Evolutionary conservation across 805 yeast genomes (phyloP).

Genomic region (Candida rishiriensis): DNA sequence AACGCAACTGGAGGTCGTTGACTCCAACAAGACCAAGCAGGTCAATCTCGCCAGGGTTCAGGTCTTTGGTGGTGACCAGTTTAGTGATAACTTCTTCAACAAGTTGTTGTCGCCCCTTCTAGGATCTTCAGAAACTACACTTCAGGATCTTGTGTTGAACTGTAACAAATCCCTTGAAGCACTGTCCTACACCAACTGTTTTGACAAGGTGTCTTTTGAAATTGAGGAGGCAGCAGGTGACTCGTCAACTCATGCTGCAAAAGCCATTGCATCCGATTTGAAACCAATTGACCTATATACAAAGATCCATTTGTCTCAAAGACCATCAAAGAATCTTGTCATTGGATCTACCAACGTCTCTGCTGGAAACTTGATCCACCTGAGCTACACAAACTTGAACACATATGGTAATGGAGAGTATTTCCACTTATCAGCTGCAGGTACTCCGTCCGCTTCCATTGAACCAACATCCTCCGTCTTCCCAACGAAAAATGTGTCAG

Average conservation of each 20-base stretch:
- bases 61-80: constrained; percentile 27
- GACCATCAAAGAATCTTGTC: constrained; percentile 25
- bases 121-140: constrained; percentile 33
- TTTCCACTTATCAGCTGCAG: constrained; percentile 44
- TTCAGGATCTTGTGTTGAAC: constrained; percentile 34
- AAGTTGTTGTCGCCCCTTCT: constrained; percentile 43
- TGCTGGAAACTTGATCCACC: constrained; percentile 30
- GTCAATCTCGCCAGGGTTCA: constrained; percentile 27
- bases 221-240: constrained; percentile 14
- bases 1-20: constrained; percentile 10
- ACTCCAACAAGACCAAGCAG: constrained; percentile 17
- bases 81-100: constrained; percentile 38
- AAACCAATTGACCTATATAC: constrained; percentile 31
- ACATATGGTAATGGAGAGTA: constrained; percentile 68
- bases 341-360: constrained; percentile 33
- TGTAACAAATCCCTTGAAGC: constrained; percentile 17
- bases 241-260: constrained; percentile 1
- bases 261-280: constrained; percentile 3
- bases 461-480: constrained; percentile 23
- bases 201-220: constrained; percentile 20
- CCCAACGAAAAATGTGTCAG: constrained; percentile 44
- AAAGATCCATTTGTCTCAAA: constrained; percentile 31
- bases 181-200: constrained; percentile 25
- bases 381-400: constrained; percentile 40
- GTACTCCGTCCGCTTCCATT: constrained; percentile 43